Evolutionary conservation across 2,329 filamentous ascomycete species (phyloP), one percentile per base, ranked within the genome.

Genomic region (Colletotrichum cereale): DNA sequence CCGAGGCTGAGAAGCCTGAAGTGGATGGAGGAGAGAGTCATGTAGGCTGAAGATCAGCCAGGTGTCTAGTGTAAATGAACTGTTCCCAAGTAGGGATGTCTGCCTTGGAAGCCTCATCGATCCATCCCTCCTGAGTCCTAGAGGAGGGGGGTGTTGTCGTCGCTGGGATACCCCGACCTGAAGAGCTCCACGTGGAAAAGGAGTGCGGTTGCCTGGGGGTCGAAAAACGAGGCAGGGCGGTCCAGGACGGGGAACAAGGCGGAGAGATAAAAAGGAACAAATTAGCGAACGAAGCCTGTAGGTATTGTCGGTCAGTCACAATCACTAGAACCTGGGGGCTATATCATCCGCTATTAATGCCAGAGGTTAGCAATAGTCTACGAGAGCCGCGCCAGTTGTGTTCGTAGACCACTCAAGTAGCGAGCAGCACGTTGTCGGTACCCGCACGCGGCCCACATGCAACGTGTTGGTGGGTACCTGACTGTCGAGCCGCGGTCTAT

Each of bases 111-210:
- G 55, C 47, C 55, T 55, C 62, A 34, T 55, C 55, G 31, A 42
- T 48, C n/a, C 26, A 42, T 55, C 24, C 60, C 60, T 55, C 26
- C 40, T 21, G n/a, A n/a, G n/a, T n/a, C n/a, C n/a, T n/a, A n/a
- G n/a, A 24, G 36, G 34, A 24, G 40, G 24, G 12, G 18, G 21
- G 2, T 36, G 21, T 31, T n/a, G 14, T 44, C 18, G 65, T 42
- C 44, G 52, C 65, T 18, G 65, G 68, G 68, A 40, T 68, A 44
- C 68, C 68, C 68, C 58, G 26, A 53, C 58, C 38, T 14, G n/a
- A 44, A 36, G 6, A 58, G 44, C 65, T 63, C 65, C 68, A 68
- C 58, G 68, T 71, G 68, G 65, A 8, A 62, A 53, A 53, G 36
- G n/a, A 58, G 36, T 21, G 48, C 52, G 64, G 26, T 58, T 57